phyloP scores from a whole-genome alignment of 257 asterid genomes.

The Solanum appendiculatum region DNA sequence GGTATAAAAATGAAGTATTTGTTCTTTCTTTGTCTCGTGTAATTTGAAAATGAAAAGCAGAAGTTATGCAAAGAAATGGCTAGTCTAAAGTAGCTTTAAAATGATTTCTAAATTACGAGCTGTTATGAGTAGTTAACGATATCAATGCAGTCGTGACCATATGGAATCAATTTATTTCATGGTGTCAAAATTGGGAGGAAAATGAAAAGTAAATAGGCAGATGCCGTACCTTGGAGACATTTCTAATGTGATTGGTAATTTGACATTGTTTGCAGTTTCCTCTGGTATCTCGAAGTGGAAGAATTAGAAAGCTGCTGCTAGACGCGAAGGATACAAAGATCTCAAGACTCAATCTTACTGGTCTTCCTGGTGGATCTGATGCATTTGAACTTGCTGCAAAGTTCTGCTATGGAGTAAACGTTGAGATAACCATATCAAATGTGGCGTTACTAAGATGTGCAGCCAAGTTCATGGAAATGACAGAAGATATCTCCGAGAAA shows the following conservation, averaged over 20 bases:
- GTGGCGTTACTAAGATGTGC: slow-evolving; percentile 64
- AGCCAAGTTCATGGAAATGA: slow-evolving; percentile 81
- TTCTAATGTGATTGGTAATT: not conserved
- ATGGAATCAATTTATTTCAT: not conserved
- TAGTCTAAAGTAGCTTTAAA: not conserved
- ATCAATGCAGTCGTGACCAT: not conserved
- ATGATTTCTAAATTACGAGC: not conserved
- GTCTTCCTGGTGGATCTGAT: slow-evolving; percentile 80
- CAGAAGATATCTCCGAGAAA: slow-evolving; percentile 67
- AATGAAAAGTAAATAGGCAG: not conserved
- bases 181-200: not conserved
- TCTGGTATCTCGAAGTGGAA: slow-evolving; percentile 77
- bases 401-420: slow-evolving; percentile 74
- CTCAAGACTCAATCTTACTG: slow-evolving; percentile 44
- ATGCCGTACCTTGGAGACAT: not conserved
- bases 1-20: slow-evolving; percentile 29
- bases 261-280: slow-evolving; percentile 49
- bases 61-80: not conserved
- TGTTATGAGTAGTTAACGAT: not conserved
- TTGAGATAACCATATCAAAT: slow-evolving; percentile 59
- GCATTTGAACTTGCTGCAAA: slow-evolving; percentile 89
- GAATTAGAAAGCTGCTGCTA: slow-evolving; percentile 46
- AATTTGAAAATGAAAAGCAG: not conserved
- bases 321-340: slow-evolving; percentile 66
- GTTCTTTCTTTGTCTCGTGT: not conserved